A percentile compares a stretch with the other conserved stretches of the same genome.
These are phyloP conservation scores for Veloboletus limbatus DNA, from an alignment of 1,284 basidiomycete genomes.

Conservation along the genomic window DNA sequence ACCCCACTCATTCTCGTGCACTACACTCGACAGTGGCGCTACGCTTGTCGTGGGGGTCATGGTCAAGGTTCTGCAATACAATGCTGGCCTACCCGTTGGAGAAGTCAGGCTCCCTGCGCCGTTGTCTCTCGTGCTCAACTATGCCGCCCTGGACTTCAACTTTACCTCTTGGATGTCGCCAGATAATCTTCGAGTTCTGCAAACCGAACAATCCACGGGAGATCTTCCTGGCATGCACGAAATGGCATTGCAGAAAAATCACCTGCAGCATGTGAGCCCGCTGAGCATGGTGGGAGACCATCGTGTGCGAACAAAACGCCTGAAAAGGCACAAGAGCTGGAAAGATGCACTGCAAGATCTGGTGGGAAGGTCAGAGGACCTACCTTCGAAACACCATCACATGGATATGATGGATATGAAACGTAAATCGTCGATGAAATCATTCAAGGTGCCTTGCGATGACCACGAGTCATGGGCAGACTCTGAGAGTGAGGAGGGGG, in stretches of 20 bases:
- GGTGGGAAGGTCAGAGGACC: slow-evolving; percentile 34
- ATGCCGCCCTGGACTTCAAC: slow-evolving; percentile 90
- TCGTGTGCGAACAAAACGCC: slow-evolving; percentile 39
- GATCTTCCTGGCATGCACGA: slow-evolving; percentile 62
- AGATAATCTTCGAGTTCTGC: slow-evolving; percentile 77
- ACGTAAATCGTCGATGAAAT: slow-evolving; percentile 31
- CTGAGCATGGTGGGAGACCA: slow-evolving; percentile 83
- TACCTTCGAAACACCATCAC: slow-evolving; percentile 11
- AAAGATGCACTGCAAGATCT: slow-evolving; percentile 52
- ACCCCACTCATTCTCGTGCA: slow-evolving; percentile 15
- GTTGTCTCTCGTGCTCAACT: slow-evolving; percentile 78
- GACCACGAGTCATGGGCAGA: slow-evolving; percentile 50
- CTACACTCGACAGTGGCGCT: slow-evolving; percentile 60
- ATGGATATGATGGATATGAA: slow-evolving; percentile 23
- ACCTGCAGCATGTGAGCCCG: slow-evolving; percentile 82
- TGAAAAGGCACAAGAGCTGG: slow-evolving; percentile 54
- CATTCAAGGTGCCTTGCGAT: slow-evolving; percentile 26
- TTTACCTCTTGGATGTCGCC: slow-evolving; percentile 98
- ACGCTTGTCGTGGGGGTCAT: slow-evolving; percentile 82
- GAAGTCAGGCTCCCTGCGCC: slow-evolving; percentile 52
- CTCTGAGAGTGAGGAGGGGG: slow-evolving; percentile 50
- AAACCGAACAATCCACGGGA: slow-evolving; percentile 78
- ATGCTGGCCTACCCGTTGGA: slow-evolving; percentile 38
- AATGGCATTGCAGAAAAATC: slow-evolving; percentile 79
- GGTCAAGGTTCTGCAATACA: slow-evolving; percentile 78